A percentile compares a stretch with the other conserved stretches of the same genome.
These are phyloP conservation scores for Alnus rubra DNA, from an alignment of 306 rosid genomes.

Conservation along the genomic window DNA sequence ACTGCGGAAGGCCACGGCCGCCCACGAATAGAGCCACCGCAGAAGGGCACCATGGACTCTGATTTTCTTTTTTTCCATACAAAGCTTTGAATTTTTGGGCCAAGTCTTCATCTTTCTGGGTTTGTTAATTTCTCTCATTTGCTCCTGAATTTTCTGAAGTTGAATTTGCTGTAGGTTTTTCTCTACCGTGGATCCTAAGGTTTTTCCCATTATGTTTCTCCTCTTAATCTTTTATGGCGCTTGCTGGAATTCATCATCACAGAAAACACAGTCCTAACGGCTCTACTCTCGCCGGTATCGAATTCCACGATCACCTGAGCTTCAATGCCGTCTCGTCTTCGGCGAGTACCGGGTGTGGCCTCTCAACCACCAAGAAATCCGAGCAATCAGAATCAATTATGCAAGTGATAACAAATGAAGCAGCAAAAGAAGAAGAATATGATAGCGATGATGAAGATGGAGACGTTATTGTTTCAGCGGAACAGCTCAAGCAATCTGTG, in stretches of 20 bases:
- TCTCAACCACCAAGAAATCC: constrained; percentile 35
- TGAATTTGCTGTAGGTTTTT: constrained; percentile 37
- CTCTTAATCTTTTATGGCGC: constrained; percentile 37
- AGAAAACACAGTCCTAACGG: constrained; percentile 43
- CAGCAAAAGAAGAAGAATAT: constrained; percentile 20
- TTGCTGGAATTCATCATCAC: constrained; percentile 38
- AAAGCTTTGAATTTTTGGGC: no score
- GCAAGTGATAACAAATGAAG: neutral
- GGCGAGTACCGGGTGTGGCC: constrained; percentile 52
- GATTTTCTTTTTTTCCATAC: no score
- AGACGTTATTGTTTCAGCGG: no score
- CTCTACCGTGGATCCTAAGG: constrained; percentile 42
- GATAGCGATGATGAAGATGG: constrained; percentile 2
- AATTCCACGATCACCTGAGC: constrained; percentile 66
- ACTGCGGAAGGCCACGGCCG: no score
- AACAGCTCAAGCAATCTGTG: no score
- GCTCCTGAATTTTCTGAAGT: no score
- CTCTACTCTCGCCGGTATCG: constrained; percentile 66
- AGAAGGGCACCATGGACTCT: no score
- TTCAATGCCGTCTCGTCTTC: constrained; percentile 60
- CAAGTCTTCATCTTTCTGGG: no score
- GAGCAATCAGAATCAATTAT: constrained; percentile 30
- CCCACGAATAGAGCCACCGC: no score
- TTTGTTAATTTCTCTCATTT: neutral
- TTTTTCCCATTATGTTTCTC: constrained; percentile 33